Evolutionary conservation across 129 eudicot genomes (phyloP).

Genomic region (Tanacetum coccineum): DNA sequence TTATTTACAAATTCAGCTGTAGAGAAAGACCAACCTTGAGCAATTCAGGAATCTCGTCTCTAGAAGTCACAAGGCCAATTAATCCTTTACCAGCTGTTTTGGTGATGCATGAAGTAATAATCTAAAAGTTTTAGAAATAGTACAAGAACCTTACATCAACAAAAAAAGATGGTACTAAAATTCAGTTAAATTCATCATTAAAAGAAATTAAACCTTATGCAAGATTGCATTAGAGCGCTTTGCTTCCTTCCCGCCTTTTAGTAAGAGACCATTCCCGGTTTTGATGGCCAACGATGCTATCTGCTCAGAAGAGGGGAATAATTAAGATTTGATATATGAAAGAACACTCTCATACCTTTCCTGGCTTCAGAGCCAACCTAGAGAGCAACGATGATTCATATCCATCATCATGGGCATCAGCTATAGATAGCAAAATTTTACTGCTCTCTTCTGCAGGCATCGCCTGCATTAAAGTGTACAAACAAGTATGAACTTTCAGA

Average conservation of each 20-base stretch:
- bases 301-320: constrained; percentile 35
- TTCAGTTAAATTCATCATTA: neutral
- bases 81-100: neutral
- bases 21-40: neutral
- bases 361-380: no score
- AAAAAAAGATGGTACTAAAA: constrained; percentile 5
- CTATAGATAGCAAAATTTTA: constrained; percentile 64
- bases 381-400: no score
- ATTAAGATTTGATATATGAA: constrained; percentile 1
- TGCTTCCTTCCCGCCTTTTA: constrained; percentile 99
- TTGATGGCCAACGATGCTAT: constrained; percentile 93
- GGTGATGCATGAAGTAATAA: neutral
- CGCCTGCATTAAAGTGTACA: constrained; percentile 40
- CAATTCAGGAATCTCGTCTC: neutral
- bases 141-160: constrained; percentile 13
- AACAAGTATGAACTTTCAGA: no score
- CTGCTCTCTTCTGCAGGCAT: constrained; percentile 81
- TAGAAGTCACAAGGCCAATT: neutral
- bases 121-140: no score
- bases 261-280: constrained; percentile 86
- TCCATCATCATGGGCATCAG: constrained; percentile 78
- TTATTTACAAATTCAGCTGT: no score
- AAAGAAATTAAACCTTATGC: no score
- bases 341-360: constrained; percentile 57
- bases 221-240: no score